Percentiles rank a stretch among this genome's conserved stretches.
Evolutionary conservation across 768 basidiomycete species (phyloP).

Genomic region (Tricholoma flavovirens): DNA sequence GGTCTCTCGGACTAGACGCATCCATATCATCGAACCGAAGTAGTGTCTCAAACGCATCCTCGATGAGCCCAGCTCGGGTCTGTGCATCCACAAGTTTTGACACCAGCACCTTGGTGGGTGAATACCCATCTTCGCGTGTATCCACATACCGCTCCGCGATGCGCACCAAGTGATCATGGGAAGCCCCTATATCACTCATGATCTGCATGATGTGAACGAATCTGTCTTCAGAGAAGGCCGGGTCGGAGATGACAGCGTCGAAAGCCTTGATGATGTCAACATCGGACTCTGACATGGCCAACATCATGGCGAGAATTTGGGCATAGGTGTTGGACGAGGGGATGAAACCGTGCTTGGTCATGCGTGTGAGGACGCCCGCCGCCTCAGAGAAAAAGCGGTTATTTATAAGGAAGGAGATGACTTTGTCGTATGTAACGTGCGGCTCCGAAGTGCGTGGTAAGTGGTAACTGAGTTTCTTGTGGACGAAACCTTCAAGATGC

Average conservation of each 20-base stretch:
- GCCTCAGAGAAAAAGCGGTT: constrained; percentile 33
- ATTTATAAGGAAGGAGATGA: constrained; percentile 37
- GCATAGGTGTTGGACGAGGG: constrained; percentile 33
- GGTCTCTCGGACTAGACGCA: constrained; percentile 12
- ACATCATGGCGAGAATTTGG: constrained; percentile 31
- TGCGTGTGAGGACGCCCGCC: constrained; percentile 32
- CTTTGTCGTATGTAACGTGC: constrained; percentile 5
- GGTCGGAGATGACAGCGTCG: constrained; percentile 17
- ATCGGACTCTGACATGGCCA: constrained; percentile 17
- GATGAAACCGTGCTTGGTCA: constrained; percentile 35
- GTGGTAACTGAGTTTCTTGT: constrained; percentile 1
- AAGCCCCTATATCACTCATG: constrained; percentile 12
- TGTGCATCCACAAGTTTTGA: constrained; percentile 32
- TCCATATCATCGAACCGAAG: constrained; percentile 14
- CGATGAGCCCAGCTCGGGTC: constrained; percentile 25
- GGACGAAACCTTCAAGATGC: constrained; percentile 1
- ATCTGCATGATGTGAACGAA: constrained; percentile 22
- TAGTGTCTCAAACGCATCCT: constrained; percentile 24
- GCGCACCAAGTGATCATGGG: constrained; percentile 11
- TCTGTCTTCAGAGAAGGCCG: constrained; percentile 23
- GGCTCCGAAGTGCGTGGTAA: neutral
- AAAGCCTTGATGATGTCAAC: constrained; percentile 15
- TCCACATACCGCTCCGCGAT: constrained; percentile 20
- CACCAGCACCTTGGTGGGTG: constrained; percentile 28
- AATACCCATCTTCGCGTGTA: constrained; percentile 15